A percentile compares a stretch with the other conserved stretches of the same genome.
Conservation (phyloP, 2,329 filamentous ascomycete species). For the Paracoccidioides brasiliensis region DNA sequence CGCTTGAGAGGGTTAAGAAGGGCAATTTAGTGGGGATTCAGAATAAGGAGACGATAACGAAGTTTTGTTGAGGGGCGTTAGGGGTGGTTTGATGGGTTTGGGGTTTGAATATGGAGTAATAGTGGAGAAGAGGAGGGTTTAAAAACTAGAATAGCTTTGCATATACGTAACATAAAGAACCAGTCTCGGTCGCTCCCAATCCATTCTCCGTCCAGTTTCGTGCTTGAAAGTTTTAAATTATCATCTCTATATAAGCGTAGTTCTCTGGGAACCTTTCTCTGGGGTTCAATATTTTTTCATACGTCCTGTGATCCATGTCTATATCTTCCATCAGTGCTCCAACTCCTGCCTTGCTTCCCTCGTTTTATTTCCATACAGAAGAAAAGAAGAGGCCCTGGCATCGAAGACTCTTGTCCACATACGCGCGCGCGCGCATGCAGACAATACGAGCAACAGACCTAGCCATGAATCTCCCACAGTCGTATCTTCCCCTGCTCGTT, state of each 20-base stretch:
- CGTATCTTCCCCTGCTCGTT: slow-evolving; percentile 82
- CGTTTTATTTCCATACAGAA: too few relatives aligned
- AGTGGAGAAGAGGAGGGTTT: neutral
- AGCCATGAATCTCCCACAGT: slow-evolving; percentile 75
- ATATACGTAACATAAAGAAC: neutral
- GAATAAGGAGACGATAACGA: slow-evolving; percentile 25
- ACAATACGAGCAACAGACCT: slow-evolving; percentile 12
- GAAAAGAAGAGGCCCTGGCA: too few relatives aligned
- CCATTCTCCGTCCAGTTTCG: neutral
- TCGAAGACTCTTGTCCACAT: too few relatives aligned
- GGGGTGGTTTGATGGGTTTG: too few relatives aligned
- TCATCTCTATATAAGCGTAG: neutral
- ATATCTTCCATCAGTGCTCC: too few relatives aligned
- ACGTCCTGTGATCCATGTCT: neutral
- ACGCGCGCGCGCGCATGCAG: too few relatives aligned
- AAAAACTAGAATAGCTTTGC: neutral
- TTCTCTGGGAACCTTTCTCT: too few relatives aligned
- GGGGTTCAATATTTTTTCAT: too few relatives aligned
- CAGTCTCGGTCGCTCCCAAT: neutral
- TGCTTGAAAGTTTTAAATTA: neutral
- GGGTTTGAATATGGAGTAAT: neutral
- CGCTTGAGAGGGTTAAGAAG: slow-evolving; percentile 47
- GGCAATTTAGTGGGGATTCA: slow-evolving; percentile 48
- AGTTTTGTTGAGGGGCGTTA: neutral
- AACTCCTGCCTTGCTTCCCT: neutral